Evolutionary conservation across 768 basidiomycete genomes (phyloP).

Genomic region (Lentinula lateritia): DNA sequence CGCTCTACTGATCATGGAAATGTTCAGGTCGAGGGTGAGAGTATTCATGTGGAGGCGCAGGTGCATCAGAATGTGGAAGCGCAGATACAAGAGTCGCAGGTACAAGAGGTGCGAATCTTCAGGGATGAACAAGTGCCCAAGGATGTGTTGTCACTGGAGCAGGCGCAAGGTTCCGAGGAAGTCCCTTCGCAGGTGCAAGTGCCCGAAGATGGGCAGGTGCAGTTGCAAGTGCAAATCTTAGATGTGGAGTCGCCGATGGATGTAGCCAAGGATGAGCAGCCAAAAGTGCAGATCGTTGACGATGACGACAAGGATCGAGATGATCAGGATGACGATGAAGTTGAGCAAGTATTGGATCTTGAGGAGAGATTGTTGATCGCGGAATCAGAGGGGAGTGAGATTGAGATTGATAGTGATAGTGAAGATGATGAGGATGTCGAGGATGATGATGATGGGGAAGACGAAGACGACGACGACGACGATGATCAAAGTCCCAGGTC

Average conservation of each 20-base stretch:
- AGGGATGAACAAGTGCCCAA: no score
- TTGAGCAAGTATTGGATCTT: neutral
- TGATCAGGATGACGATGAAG: neutral
- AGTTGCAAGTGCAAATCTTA: neutral
- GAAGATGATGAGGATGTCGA: constrained; percentile 9
- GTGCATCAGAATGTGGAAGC: no score
- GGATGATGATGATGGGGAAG: constrained; percentile 24
- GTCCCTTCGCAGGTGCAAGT: neutral
- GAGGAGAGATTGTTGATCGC: neutral
- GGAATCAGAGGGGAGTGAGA: neutral
- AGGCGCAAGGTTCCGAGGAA: no score
- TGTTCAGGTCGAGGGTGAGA: constrained; percentile 26
- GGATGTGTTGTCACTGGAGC: no score
- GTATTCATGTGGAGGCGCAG: no score
- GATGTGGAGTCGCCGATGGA: neutral
- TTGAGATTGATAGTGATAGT: neutral
- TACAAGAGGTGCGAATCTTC: no score
- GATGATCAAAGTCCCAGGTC: constrained; percentile 31
- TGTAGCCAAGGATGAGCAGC: neutral
- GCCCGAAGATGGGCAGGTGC: neutral
- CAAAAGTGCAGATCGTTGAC: neutral
- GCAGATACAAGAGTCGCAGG: no score
- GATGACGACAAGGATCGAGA: neutral
- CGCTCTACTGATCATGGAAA: constrained; percentile 29
- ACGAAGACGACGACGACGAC: constrained; percentile 29